phyloP scores from a whole-genome alignment of 441 rosid species.

The Gossypium laxum region DNA sequence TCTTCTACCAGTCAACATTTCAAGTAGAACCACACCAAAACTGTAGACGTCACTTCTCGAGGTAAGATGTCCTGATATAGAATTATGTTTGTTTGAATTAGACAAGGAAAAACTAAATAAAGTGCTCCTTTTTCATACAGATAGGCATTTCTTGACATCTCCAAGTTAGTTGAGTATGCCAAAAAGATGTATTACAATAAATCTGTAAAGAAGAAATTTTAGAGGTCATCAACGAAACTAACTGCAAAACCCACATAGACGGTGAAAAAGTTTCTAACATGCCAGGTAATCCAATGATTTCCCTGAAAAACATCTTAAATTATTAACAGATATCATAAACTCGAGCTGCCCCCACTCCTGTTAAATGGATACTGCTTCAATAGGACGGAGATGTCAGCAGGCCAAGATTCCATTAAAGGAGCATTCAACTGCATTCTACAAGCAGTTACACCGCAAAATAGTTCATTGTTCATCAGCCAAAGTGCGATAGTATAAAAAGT shows the following conservation, averaged over 20 bases:
- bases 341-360: not conserved
- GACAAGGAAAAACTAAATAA: not conserved
- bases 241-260: not conserved
- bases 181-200: not conserved
- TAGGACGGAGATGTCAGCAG: not conserved
- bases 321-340: not conserved
- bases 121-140: not conserved
- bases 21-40: conserved; percentile 81
- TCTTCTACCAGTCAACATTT: conserved; percentile 76
- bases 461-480: not conserved
- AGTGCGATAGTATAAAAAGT: not conserved
- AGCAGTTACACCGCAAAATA: not conserved
- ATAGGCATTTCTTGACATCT: not conserved
- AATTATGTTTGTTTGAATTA: conserved; percentile 10
- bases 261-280: not conserved
- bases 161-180: not conserved
- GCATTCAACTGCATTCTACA: not conserved
- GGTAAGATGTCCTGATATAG: conserved; percentile 69
- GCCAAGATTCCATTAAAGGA: not conserved
- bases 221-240: not conserved
- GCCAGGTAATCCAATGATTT: not conserved
- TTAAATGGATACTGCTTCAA: not conserved
- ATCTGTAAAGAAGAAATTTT: not conserved
- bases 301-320: not conserved
- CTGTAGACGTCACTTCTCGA: conserved; percentile 88